These are phyloP conservation scores for Firmiana major DNA, from an alignment of 345 rosid genomes.

Conservation along the genomic window DNA sequence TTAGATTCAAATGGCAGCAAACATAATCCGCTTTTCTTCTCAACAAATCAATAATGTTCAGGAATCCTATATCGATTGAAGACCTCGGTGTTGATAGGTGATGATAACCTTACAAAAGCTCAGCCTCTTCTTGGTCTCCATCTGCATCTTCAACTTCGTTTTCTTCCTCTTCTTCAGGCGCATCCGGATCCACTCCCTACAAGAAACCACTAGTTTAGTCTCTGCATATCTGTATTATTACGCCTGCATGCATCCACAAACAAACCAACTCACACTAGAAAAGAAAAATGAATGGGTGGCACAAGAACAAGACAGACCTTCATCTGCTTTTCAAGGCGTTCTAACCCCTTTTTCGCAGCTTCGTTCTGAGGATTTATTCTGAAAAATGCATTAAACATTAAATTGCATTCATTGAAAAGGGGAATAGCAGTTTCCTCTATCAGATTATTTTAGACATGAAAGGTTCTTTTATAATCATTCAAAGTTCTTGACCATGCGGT, in stretches of 20 bases:
- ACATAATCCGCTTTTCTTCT: not conserved
- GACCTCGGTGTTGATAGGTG: too few relatives aligned
- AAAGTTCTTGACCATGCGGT: not conserved
- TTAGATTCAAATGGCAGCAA: not conserved
- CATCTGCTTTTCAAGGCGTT: conserved; percentile 95
- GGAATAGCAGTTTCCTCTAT: not conserved
- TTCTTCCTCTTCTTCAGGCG: conserved; percentile 92
- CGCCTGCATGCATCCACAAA: not conserved
- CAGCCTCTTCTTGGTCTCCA: conserved; percentile 89
- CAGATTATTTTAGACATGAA: not conserved
- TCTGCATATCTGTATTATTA: not conserved
- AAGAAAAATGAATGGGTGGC: not conserved
- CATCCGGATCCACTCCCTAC: conserved; percentile 99
- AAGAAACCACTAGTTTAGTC: not conserved
- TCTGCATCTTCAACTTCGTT: conserved; percentile 94
- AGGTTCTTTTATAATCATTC: not conserved
- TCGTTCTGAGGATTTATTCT: conserved; percentile 89
- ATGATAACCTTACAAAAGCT: conserved; percentile 54
- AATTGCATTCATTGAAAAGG: conserved; percentile 4
- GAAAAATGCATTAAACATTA: conserved; percentile 20
- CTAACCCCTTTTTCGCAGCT: conserved; percentile 94
- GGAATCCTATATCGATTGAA: not conserved
- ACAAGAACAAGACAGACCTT: conserved; percentile 49
- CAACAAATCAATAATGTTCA: not conserved
- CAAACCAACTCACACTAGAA: too few relatives aligned